These are phyloP conservation scores for Salix suchowensis DNA, from an alignment of 345 rosid genomes.

Conservation along the genomic window DNA sequence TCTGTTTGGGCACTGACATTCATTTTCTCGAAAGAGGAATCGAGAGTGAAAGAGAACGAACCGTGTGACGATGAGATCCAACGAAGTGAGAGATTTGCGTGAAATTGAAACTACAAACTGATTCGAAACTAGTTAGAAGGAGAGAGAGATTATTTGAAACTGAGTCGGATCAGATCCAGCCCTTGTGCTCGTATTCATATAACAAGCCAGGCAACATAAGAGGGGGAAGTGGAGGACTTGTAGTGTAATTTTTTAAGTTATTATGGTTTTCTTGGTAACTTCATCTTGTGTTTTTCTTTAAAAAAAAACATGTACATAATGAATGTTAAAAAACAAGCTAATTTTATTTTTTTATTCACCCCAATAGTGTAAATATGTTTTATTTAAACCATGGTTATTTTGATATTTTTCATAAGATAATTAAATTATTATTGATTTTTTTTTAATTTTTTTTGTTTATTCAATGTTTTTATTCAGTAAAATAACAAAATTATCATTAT, in stretches of 20 bases:
- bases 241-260: background rate
- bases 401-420: too few species aligned
- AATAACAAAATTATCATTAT: too few species aligned
- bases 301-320: too few species aligned
- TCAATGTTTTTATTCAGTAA: too few species aligned
- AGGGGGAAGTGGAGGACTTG: background rate
- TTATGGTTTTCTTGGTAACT: background rate
- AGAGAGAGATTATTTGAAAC: background rate
- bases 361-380: too few species aligned
- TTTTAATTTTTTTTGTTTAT: too few species aligned
- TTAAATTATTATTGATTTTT: too few species aligned
- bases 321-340: too few species aligned
- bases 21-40: background rate
- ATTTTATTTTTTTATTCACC: too few species aligned
- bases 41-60: background rate
- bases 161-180: background rate
- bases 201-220: background rate
- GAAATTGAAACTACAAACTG: background rate
- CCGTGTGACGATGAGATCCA: constrained; percentile 7
- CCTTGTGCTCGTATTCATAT: background rate
- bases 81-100: background rate
- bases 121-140: background rate
- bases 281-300: too few species aligned
- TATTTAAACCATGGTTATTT: too few species aligned
- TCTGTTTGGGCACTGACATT: background rate